phyloP scores from a whole-genome alignment of 352 stramenopile species.

The Phytophthora pistaciae region DNA sequence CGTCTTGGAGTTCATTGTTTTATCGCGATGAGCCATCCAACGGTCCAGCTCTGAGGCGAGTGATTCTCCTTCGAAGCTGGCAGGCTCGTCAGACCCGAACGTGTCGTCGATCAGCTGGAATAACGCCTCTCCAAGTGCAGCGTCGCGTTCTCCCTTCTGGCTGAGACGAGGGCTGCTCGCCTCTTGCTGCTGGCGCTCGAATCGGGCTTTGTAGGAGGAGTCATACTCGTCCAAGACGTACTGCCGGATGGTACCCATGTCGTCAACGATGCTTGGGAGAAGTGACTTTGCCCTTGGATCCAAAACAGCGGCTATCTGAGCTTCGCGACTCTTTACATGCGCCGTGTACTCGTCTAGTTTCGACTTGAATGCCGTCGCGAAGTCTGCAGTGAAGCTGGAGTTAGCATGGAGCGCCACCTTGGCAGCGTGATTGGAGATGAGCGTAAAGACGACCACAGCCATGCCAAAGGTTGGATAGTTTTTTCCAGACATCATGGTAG shows the following conservation, averaged over 20 bases:
- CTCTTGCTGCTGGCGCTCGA: background rate
- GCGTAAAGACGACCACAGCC: constrained; percentile 1
- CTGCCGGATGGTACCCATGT: constrained; percentile 8
- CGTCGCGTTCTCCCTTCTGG: constrained; percentile 11
- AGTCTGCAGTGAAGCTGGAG: background rate
- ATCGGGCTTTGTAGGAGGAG: background rate
- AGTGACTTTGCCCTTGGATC: constrained; percentile 14
- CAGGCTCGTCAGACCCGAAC: constrained; percentile 6
- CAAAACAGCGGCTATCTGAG: constrained; percentile 20
- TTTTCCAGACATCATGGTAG: constrained; percentile 15
- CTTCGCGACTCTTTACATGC: constrained; percentile 8
- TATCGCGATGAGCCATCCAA: constrained; percentile 6
- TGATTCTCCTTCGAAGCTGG: background rate
- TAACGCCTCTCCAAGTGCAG: background rate
- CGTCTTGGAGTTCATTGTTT: constrained; percentile 9
- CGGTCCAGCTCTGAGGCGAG: constrained; percentile 18
- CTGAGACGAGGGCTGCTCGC: background rate
- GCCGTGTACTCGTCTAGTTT: constrained; percentile 14
- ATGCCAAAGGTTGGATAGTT: constrained; percentile 26
- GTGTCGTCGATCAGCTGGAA: constrained; percentile 13
- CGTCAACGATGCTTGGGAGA: constrained; percentile 1
- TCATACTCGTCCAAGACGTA: constrained; percentile 10
- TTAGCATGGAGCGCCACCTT: background rate
- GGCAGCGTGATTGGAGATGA: constrained; percentile 2
- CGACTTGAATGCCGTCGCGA: constrained; percentile 14